phyloP scores from a whole-genome alignment of 2,329 filamentous ascomycete species.

The Cryphonectria naterciae region DNA sequence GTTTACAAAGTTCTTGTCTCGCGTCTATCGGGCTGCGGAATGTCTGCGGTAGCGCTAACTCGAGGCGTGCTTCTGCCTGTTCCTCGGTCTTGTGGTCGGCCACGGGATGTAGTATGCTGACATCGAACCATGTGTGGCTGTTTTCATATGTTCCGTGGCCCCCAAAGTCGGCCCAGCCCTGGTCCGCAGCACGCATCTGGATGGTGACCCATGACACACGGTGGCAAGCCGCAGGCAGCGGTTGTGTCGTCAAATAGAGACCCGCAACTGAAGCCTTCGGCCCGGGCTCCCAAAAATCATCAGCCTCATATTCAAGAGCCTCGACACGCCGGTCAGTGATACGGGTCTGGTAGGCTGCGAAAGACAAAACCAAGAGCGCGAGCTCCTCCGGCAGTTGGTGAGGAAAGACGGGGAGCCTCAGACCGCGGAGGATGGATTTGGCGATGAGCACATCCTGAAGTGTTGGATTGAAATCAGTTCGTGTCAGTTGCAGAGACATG shows the following conservation, averaged over 20 bases:
- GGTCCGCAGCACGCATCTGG: slow-evolving; percentile 31
- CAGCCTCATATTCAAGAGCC: background rate
- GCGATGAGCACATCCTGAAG: background rate
- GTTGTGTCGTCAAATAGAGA: slow-evolving; percentile 10
- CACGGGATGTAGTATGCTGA: slow-evolving; percentile 31
- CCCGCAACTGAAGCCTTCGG: slow-evolving; percentile 10
- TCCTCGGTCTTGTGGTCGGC: background rate
- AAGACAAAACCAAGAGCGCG: background rate
- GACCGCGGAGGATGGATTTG: background rate
- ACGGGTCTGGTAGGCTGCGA: slow-evolving; percentile 7
- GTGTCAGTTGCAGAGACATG: background rate
- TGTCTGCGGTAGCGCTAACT: background rate
- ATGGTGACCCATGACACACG: slow-evolving; percentile 28
- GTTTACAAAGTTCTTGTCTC: background rate
- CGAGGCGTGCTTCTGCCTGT: background rate
- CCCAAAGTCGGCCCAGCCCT: slow-evolving; percentile 31
- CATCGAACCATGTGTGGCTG: slow-evolving; percentile 33
- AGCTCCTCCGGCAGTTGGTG: slow-evolving; percentile 6
- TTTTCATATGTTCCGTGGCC: slow-evolving; percentile 31
- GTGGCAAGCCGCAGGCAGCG: slow-evolving; percentile 6
- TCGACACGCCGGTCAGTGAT: background rate
- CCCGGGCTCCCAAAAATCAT: slow-evolving; percentile 11
- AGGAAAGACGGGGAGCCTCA: background rate
- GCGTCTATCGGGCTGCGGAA: slow-evolving; percentile 8
- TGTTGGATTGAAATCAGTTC: slow-evolving; percentile 7